A percentile compares a stretch with the other conserved stretches of the same genome.
Evolutionary conservation across 2,329 filamentous ascomycete genomes (phyloP).

Genomic region (Pestalotiopsis sp.): DNA sequence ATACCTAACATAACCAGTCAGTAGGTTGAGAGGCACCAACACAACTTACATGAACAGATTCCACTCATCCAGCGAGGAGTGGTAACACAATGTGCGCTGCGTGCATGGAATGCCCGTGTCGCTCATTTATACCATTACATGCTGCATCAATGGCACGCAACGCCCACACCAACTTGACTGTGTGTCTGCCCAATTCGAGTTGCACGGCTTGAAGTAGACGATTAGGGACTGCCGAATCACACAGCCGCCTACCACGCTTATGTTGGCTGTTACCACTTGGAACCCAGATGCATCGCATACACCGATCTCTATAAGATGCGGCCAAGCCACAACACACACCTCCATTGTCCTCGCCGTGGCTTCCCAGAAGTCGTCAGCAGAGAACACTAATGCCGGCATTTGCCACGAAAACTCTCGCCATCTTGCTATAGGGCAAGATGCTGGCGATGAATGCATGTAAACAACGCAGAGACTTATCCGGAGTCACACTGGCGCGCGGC

Average conservation of each 20-base stretch:
- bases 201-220: neutral
- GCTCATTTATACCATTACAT: neutral
- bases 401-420: neutral
- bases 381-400: neutral
- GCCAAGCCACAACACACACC: neutral
- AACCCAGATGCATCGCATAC: neutral
- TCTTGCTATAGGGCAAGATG: neutral
- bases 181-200: neutral
- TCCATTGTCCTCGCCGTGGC: neutral
- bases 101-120: neutral
- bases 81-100: neutral
- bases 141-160: neutral
- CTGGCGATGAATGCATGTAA: neutral
- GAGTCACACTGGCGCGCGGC: neutral
- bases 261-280: neutral
- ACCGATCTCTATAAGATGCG: neutral
- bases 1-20: neutral
- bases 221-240: neutral
- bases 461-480: neutral
- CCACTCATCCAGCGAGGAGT: neutral
- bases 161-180: neutral
- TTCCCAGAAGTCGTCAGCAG: neutral
- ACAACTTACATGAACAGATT: neutral
- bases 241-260: neutral
- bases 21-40: neutral